Base-by-base conservation (phyloP, 129 eudicot species). In the Calendula officinalis region DNA sequence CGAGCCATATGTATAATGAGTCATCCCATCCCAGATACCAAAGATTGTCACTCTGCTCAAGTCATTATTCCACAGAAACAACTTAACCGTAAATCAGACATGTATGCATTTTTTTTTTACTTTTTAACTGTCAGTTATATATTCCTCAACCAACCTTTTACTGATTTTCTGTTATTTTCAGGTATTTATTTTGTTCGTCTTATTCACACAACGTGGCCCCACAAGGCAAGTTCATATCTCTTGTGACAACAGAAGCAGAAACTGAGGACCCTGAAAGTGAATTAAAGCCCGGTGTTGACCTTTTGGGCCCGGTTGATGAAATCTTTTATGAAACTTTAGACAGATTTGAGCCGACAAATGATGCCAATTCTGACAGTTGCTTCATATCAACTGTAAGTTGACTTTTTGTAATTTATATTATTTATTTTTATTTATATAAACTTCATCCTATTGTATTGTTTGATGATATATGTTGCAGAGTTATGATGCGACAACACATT, bases 1-100 rank as follows among this genome's bases (percentile, higher is more conserved):
- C 88, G 98, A 74, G 98, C 98, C 59, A 78, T 91, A 75, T 87
- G 96, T 55, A 87, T 91, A 70, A 91, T 91, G 98, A 91, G 95
- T 74, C 98, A 91, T 76, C 88, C 94, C 0, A 91, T 91, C 52
- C 98, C 98, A 34, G 86, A 91, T 68, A 91, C 98, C 57, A 75
- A 87, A 17, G 96, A 91, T 10, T 84, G 90, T 47, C 96, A 91
- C 86, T 91, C 98, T 8, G 84, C 78, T 40, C 98, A 91, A 70
- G 90, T 91, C 75, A 91, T 91, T 77, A 74, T 91, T 35, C 96
- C 98, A 36, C 98, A 91, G 80, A 91, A 87, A 78, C 98, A 91
- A 75, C 94, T 91, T 68, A 84, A 86, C 22, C 90, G 98, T 50
- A 91, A 81, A 67, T 91, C 98, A 68, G 98, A 91, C 66, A 91